Base-by-base conservation (phyloP, 495 filamentous ascomycete species). In the Friedmanniomyces endolithicus region DNA sequence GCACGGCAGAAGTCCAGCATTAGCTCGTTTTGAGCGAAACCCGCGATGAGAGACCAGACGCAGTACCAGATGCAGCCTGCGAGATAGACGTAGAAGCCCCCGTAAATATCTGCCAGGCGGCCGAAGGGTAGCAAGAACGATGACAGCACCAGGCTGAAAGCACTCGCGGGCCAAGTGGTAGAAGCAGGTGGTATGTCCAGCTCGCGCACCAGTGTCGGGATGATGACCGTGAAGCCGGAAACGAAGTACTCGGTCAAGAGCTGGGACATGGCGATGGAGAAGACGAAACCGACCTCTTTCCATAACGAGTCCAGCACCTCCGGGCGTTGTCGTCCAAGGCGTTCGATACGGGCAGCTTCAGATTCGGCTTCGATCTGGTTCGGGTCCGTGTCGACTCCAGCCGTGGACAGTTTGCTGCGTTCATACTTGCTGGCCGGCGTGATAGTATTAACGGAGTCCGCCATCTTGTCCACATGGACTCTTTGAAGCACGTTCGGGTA, bases 181-280 rank as follows among this genome's bases (percentile, higher is more conserved):
- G 81, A 77, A 1, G 74, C 69, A 12, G 72, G 62, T 0, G 86
- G 80, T 35, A 94, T 88, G 11, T 79, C 43, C 2, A 94, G 73
- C 20, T 81, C 75, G 16, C 67, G 62, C 24, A 79, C 70, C 11
- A 95, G 61, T 0, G 79, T 78, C 9, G 88, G 88, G 1, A 90
- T 69, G 49, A 95, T 74, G 58, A 94, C 79, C 61, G 86, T 90
- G 67, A 89, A 95, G 44, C 88, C 88, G 40, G 84, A 87, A 34
- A 90, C 82, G 64, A 88, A 89, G 68, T 87, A 95, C 71, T 94
- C 80, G 35, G 83, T 76, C 61, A 92, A 73, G 27, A 87, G 74
- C 62, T 89, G 80, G 29, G 85, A 88, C 70, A 85, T 79, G 23
- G 83, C 72, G 37, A 92, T 74, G 0, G 85, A 83, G 57, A 84